Evolutionary conservation across 179 eudicot species (phyloP).

Genomic region (Drosera spatulata): DNA sequence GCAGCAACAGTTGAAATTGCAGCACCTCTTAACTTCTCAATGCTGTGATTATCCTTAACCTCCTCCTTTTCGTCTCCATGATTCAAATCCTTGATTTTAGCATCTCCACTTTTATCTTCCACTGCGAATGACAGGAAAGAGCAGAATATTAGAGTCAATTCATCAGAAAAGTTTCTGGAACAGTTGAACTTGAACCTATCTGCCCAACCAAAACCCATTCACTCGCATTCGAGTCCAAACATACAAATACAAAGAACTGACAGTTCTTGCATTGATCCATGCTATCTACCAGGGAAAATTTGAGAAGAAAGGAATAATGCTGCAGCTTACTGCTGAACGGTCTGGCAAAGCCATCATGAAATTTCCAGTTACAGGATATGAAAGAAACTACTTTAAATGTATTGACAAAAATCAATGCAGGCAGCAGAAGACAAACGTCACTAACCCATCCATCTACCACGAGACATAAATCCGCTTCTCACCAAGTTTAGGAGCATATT

Average conservation of each 20-base stretch:
- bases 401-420: not conserved
- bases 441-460: too few relatives aligned
- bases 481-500: too few relatives aligned
- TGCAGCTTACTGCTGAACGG: too few relatives aligned
- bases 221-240: not conserved
- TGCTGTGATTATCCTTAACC: constrained; percentile 25
- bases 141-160: too few relatives aligned
- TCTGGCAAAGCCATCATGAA: too few relatives aligned
- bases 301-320: too few relatives aligned
- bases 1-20: constrained; percentile 79
- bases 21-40: constrained; percentile 62
- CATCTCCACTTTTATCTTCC: constrained; percentile 27
- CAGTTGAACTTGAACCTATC: too few relatives aligned
- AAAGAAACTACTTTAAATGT: not conserved
- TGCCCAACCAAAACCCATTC: too few relatives aligned
- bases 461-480: too few relatives aligned
- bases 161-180: too few relatives aligned
- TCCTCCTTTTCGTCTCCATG: constrained; percentile 20
- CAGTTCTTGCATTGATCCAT: not conserved
- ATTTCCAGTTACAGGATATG: not conserved
- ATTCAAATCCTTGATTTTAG: constrained; percentile 23
- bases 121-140: constrained; percentile 12
- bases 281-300: too few relatives aligned
- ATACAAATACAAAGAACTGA: not conserved
- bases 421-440: not conserved